A percentile compares a stretch with the other conserved stretches of the same genome.
Evolutionary conservation across 805 yeast species (phyloP).

Genomic region (Wickerhamiella domercqiae): DNA sequence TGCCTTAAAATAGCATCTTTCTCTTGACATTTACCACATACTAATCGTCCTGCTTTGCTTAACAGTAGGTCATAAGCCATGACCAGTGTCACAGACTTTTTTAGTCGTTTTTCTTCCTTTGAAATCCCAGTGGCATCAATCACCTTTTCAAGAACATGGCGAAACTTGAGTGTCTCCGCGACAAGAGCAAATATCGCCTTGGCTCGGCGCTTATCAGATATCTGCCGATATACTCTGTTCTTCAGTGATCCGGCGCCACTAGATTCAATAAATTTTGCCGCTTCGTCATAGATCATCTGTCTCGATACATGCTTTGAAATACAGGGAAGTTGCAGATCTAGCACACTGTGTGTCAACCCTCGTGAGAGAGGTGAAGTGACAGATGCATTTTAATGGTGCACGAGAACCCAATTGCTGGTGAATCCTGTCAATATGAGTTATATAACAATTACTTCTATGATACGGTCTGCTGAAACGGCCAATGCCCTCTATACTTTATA

Average conservation of each 20-base stretch:
- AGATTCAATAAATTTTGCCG: constrained; percentile 16
- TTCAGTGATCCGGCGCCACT: constrained; percentile 19
- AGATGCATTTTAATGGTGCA: too few species aligned
- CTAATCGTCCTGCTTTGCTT: constrained; percentile 63
- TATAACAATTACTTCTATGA: too few species aligned
- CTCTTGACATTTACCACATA: constrained; percentile 74
- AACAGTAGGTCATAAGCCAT: constrained; percentile 71
- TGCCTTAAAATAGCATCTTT: constrained; percentile 68
- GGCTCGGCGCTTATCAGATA: constrained; percentile 33
- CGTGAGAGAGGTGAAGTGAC: too few species aligned
- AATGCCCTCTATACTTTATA: too few species aligned
- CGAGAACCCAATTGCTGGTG: too few species aligned
- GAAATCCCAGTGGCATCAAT: constrained; percentile 56
- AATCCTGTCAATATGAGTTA: too few species aligned
- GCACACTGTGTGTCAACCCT: too few species aligned
- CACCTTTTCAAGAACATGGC: constrained; percentile 44
- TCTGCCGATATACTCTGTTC: constrained; percentile 24
- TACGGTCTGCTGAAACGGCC: too few species aligned
- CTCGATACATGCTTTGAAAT: too few species aligned
- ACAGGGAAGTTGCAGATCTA: too few species aligned
- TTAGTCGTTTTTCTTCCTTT: constrained; percentile 29
- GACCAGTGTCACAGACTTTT: constrained; percentile 40
- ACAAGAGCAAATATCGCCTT: constrained; percentile 79
- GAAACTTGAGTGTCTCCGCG: constrained; percentile 58
- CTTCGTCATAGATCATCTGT: constrained; percentile 17